Percentiles rank a stretch among this genome's conserved stretches.
Evolutionary conservation across 305 asterid species (phyloP).

Genomic region (Plantago coronopus): DNA sequence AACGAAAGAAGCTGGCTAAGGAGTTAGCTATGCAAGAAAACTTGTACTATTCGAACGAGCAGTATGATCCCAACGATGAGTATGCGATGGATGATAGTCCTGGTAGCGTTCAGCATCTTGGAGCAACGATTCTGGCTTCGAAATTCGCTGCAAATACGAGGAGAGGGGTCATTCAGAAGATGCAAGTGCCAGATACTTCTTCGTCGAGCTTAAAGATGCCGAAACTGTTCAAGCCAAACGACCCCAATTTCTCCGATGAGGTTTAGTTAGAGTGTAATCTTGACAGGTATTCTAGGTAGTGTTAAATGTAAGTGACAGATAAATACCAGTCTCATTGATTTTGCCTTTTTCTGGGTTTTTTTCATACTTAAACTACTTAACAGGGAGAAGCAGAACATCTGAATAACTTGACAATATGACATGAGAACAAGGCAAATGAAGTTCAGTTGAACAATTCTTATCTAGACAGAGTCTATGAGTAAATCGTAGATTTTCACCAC

Average conservation of each 20-base stretch:
- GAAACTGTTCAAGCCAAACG: constrained; percentile 71
- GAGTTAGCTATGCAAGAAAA: constrained; percentile 54
- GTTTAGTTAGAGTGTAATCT: constrained; percentile 28
- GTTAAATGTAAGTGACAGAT: neutral
- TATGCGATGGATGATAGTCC: constrained; percentile 22
- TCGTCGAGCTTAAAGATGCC: constrained; percentile 84
- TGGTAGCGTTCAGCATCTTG: constrained; percentile 41
- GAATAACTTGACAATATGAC: neutral
- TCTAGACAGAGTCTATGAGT: neutral
- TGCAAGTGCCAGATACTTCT: constrained; percentile 33
- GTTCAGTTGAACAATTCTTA: neutral
- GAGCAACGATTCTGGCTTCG: constrained; percentile 69
- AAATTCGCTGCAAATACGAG: constrained; percentile 74
- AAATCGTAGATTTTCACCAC: neutral
- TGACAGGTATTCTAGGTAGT: neutral
- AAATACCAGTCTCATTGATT: neutral
- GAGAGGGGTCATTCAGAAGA: constrained; percentile 45
- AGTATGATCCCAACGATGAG: constrained; percentile 15
- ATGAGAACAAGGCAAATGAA: neutral
- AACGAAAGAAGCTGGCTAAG: constrained; percentile 51
- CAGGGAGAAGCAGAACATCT: neutral
- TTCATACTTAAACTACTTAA: neutral
- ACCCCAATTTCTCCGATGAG: constrained; percentile 75
- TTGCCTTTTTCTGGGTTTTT: neutral
- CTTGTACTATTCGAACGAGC: constrained; percentile 24